A percentile compares a stretch with the other conserved stretches of the same genome.
These are phyloP conservation scores for Canavalia gladiata DNA, from an alignment of 306 rosid species.

Conservation along the genomic window DNA sequence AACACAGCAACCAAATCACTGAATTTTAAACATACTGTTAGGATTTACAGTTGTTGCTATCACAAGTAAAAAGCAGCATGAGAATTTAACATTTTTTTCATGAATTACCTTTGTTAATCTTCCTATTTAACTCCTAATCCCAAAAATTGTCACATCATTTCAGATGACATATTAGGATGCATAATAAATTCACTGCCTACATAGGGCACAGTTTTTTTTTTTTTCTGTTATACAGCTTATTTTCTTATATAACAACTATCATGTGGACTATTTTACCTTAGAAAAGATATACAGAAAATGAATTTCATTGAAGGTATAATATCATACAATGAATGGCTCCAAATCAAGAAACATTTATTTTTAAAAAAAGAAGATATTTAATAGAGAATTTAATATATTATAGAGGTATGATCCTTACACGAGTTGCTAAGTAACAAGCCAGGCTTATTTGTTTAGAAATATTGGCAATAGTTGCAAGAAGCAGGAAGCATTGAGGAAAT, in stretches of 20 bases:
- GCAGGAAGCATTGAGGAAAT: conserved; percentile 76
- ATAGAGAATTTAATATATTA: conserved; percentile 2
- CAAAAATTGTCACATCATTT: conserved; percentile 8
- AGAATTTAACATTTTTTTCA: not conserved
- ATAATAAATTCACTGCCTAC: conserved; percentile 2
- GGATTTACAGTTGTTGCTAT: not conserved
- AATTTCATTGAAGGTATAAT: conserved; percentile 4
- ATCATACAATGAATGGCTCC: conserved; percentile 24
- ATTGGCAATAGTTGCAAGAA: conserved; percentile 92
- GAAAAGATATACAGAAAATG: conserved; percentile 18
- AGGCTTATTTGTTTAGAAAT: conserved; percentile 91
- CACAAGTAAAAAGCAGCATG: conserved; percentile 10
- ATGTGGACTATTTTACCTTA: not conserved
- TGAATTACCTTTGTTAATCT: not conserved
- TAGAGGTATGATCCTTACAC: conserved; percentile 62
- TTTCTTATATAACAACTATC: conserved; percentile 6
- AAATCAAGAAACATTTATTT: not conserved
- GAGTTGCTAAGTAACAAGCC: conserved; percentile 87
- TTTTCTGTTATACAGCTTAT: not conserved
- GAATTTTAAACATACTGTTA: not conserved
- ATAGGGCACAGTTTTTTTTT: not conserved
- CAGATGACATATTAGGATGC: not conserved
- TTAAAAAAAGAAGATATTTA: not conserved
- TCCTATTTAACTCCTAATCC: conserved; percentile 3
- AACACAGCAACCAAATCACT: conserved; percentile 13